Evolutionary conservation across 192 early-diverging fungal species (phyloP).

Genomic region (Gonapodya sp.): DNA sequence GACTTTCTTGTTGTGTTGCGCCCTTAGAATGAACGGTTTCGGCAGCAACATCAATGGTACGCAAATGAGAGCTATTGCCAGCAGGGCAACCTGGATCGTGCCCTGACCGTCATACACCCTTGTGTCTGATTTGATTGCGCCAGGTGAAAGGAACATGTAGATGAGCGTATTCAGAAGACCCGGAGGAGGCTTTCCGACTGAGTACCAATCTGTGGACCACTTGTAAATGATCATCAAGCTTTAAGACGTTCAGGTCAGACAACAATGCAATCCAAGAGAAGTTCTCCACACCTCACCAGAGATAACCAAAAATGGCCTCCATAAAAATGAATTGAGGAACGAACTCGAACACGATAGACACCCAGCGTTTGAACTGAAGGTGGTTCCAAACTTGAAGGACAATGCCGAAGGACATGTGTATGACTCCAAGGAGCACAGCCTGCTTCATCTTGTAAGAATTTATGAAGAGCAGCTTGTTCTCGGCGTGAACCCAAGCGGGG

Average conservation of each 20-base stretch:
- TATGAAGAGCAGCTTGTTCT: slow-evolving; percentile 88
- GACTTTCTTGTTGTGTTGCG: slow-evolving; percentile 57
- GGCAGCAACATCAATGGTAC: slow-evolving; percentile 96
- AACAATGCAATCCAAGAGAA: slow-evolving; percentile 91
- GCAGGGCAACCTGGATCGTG: slow-evolving; percentile 56
- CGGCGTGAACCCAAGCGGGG: slow-evolving; percentile 78
- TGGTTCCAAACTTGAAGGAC: slow-evolving; percentile 83
- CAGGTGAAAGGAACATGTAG: slow-evolving; percentile 97
- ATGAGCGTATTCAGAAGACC: slow-evolving; percentile 96
- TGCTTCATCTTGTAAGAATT: slow-evolving; percentile 99
- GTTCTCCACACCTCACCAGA: slow-evolving; percentile 78
- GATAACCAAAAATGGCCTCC: slow-evolving; percentile 90
- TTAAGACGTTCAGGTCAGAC: slow-evolving; percentile 14
- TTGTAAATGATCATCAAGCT: slow-evolving; percentile 82
- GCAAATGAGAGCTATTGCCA: slow-evolving; percentile 75
- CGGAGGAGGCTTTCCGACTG: slow-evolving; percentile 60
- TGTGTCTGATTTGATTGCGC: slow-evolving; percentile 54
- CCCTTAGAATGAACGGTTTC: slow-evolving; percentile 80
- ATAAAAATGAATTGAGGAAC: slow-evolving; percentile 93
- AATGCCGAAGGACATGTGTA: slow-evolving; percentile 96
- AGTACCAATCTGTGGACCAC: slow-evolving; percentile 85
- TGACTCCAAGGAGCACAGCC: slow-evolving; percentile 89
- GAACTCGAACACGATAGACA: slow-evolving; percentile 77
- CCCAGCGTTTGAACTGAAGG: slow-evolving; percentile 71
- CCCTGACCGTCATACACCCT: slow-evolving; percentile 81